Evolutionary conservation across 108 stramenopile species (phyloP).

Genomic region (Fragilariopsis cylindrus): DNA sequence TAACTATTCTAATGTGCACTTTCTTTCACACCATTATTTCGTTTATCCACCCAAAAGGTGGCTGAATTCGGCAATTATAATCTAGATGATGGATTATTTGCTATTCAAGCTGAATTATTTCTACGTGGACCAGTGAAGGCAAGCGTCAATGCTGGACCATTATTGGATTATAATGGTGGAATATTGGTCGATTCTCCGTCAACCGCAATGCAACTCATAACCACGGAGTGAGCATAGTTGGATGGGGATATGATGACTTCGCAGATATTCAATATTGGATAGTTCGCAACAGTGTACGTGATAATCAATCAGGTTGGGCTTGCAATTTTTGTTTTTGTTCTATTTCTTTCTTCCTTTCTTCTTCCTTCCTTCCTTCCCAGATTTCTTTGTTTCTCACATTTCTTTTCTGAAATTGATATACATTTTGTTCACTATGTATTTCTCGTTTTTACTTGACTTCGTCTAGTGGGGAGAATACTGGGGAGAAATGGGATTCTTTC

Average conservation of each 20-base stretch:
- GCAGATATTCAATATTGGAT: slow-evolving; percentile 72
- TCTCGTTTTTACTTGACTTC: background rate
- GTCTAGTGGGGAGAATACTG: slow-evolving; percentile 47
- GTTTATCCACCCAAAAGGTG: background rate
- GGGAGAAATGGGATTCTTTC: slow-evolving; percentile 73
- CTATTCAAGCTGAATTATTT: slow-evolving; percentile 83
- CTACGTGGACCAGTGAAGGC: slow-evolving; percentile 92
- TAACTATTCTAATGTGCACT: background rate
- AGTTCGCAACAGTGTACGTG: slow-evolving; percentile 61
- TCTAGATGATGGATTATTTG: slow-evolving; percentile 23
- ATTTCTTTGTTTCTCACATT: background rate
- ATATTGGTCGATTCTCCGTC: slow-evolving; percentile 63
- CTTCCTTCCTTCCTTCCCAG: too few species aligned
- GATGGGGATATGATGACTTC: slow-evolving; percentile 80
- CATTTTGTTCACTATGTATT: background rate
- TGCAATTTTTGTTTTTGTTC: background rate
- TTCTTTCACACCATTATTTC: background rate
- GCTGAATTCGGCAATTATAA: slow-evolving; percentile 32
- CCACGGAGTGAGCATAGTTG: slow-evolving; percentile 87
- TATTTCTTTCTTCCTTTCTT: background rate
- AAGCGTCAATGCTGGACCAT: slow-evolving; percentile 71
- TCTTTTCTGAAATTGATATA: background rate
- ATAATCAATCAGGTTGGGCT: background rate
- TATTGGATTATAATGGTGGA: slow-evolving; percentile 79
- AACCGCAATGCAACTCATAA: slow-evolving; percentile 63